These are phyloP conservation scores for Balansia obtecta DNA, from an alignment of 2,329 filamentous ascomycete genomes.

Conservation along the genomic window DNA sequence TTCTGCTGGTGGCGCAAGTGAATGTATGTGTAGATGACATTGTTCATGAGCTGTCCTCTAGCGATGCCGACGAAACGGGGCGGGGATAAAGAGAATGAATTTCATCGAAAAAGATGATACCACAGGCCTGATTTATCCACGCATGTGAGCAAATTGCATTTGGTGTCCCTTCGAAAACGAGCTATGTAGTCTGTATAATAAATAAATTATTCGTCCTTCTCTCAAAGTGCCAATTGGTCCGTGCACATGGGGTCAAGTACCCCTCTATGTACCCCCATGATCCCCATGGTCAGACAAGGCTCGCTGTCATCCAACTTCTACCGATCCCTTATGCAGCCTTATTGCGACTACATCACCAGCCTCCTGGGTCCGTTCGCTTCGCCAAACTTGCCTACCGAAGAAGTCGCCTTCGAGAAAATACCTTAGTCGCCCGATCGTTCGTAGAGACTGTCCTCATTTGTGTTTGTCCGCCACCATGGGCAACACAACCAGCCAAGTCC, in stretches of 20 bases:
- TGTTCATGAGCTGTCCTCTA: no score
- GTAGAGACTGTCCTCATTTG: not conserved
- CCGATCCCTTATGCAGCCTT: not conserved
- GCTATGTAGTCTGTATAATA: no score
- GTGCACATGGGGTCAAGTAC: slow-evolving; percentile 7
- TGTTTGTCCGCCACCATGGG: slow-evolving; percentile 35
- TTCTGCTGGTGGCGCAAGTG: no score
- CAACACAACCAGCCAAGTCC: slow-evolving; percentile 58
- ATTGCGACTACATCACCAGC: not conserved
- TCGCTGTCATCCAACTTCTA: not conserved
- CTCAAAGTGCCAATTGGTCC: slow-evolving; percentile 3
- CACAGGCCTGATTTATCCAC: no score
- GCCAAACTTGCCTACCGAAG: not conserved
- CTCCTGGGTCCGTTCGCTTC: not conserved
- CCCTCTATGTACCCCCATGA: no score
- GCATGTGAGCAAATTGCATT: no score
- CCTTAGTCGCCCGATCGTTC: not conserved
- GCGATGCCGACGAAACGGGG: no score
- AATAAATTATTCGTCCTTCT: not conserved
- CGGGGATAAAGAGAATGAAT: no score
- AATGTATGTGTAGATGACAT: no score
- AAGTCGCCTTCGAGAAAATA: not conserved
- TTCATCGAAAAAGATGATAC: no score
- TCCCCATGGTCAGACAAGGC: not conserved
- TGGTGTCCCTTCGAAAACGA: no score